Evolutionary conservation across 2,329 filamentous ascomycete genomes (phyloP), one percentile per base, ranked within the genome.

Genomic region (Talaromyces atroroseus): DNA sequence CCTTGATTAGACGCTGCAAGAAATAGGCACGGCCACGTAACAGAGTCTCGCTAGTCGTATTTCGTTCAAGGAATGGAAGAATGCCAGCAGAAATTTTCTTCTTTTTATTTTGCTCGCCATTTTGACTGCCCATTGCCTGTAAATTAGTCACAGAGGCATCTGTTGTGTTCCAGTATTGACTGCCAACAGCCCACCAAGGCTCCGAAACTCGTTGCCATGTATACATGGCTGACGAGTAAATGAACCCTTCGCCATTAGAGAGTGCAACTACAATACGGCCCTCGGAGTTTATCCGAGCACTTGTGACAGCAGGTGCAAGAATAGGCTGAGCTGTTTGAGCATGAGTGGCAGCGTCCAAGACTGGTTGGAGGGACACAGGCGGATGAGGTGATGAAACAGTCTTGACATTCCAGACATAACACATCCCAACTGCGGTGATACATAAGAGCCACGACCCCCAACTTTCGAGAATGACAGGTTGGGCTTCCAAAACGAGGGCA

Each of bases 121-220:
- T 78, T 0, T 86, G 84, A 7, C 86, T 80, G 10, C 85, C 84
- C 1, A 85, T 86, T 49, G 89, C 85, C 62, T 90, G 86, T 38
- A 96, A 74, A 51, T 91, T 89, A 49, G 88, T 86, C 53, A 96
- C 85, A 0, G 91, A 91, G 1, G 90, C 91, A 66, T 96, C 94
- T 53, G 91, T 95, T 0, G 91, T 95, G 72, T 99, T 97, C 95
- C 94, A 99, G 71, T 99, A 99, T 69, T 99, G 94, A 64, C 90
- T 95, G 18, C 92, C 92, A 0, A 97, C 91, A 0, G 92, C 92
- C 91, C 94, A 99, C 94, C 94, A 99, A 1, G 90, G 83, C 69
- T 99, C 95, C 2, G 91, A 95, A n/a, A 99, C 79, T 10, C 92
- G 85, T 72, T 97, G 92, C 94, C 94, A 99, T 7, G 86, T 83